Percentiles rank a stretch among this genome's conserved stretches.
Evolutionary conservation across 2,329 filamentous ascomycete genomes (phyloP).

Genomic region (Epichloe gansuensis): DNA sequence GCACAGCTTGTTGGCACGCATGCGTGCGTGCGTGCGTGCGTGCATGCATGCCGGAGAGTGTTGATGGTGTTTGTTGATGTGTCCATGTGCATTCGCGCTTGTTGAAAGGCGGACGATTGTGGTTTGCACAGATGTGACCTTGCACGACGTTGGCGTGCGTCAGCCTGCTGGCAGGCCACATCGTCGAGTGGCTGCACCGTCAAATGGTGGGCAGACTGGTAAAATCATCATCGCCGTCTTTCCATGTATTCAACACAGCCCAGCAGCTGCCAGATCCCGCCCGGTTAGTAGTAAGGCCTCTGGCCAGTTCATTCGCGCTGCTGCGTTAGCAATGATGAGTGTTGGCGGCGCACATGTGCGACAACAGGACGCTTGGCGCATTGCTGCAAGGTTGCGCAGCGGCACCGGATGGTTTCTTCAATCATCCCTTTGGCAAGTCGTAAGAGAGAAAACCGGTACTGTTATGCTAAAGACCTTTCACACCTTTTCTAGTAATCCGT

Average conservation of each 20-base stretch:
- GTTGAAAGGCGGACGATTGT: neutral
- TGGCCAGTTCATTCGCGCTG: neutral
- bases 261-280: neutral
- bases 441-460: too few relatives aligned
- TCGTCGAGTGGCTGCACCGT: too few relatives aligned
- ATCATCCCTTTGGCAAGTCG: too few relatives aligned
- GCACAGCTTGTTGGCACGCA: neutral
- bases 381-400: neutral
- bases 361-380: neutral
- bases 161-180: neutral
- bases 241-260: neutral
- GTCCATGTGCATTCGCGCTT: neutral
- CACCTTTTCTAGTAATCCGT: too few relatives aligned
- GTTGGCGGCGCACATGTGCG: neutral
- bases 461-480: too few relatives aligned
- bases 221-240: neutral
- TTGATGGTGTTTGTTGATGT: neutral
- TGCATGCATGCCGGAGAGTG: neutral
- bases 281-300: neutral
- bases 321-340: neutral
- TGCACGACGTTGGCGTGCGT: neutral
- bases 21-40: neutral
- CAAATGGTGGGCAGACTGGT: too few relatives aligned
- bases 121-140: neutral
- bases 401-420: too few relatives aligned